Conservation (phyloP, 441 rosid species). For the Arabidopsis hybrid region DNA sequence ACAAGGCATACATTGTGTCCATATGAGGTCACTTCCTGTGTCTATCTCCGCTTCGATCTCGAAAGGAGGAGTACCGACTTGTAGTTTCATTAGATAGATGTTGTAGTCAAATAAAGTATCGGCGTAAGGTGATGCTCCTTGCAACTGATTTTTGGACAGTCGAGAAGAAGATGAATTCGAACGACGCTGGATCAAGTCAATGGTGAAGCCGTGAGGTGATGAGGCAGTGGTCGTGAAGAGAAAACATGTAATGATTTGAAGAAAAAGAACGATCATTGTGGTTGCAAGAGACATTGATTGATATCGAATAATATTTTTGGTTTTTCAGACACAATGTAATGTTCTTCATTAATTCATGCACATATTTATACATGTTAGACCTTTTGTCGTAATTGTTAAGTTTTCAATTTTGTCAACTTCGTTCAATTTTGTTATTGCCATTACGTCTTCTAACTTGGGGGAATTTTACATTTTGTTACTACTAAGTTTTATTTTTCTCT, state of each 20-base stretch:
- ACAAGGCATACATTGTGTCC: background rate
- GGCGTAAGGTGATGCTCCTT: conserved; percentile 21
- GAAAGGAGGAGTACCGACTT: conserved; percentile 35
- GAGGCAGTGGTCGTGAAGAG: conserved; percentile 17
- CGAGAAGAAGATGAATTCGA: conserved; percentile 11
- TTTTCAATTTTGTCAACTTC: background rate
- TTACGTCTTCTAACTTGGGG: background rate
- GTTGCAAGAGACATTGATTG: background rate
- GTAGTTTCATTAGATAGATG: conserved; percentile 19
- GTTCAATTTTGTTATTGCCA: background rate
- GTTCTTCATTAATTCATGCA: background rate
- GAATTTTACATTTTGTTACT: background rate
- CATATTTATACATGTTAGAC: background rate
- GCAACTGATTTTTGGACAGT: background rate
- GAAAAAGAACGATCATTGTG: background rate
- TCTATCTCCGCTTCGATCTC: conserved; percentile 22
- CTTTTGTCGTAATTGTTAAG: conserved; percentile 13
- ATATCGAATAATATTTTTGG: background rate
- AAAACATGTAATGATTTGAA: conserved; percentile 27
- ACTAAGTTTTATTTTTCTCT: background rate
- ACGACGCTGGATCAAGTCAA: conserved; percentile 31
- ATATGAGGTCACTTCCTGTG: conserved; percentile 28
- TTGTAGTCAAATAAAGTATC: background rate
- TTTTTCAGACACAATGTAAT: background rate
- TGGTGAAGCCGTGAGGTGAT: conserved; percentile 34